These are phyloP conservation scores for Salix dunnii DNA, from an alignment of 345 rosid genomes.

Conservation along the genomic window DNA sequence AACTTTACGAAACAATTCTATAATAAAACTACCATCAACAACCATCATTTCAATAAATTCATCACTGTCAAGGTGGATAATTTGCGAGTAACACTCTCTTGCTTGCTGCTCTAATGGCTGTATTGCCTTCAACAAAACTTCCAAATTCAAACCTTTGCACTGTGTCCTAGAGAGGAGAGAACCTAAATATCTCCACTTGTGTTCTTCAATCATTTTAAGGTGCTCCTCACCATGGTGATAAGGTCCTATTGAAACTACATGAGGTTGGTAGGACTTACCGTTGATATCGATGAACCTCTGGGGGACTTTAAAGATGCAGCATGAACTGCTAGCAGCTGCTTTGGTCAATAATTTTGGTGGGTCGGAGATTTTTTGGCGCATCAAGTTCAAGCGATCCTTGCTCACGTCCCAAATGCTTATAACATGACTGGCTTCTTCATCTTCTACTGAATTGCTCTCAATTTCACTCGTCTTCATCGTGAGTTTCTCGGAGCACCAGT, in stretches of 20 bases:
- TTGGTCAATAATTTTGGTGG: constrained; percentile 39
- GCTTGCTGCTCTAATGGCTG: constrained; percentile 42
- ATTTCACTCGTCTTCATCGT: neutral
- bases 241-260: constrained; percentile 71
- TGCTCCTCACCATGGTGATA: constrained; percentile 48
- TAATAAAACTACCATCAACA: constrained; percentile 58
- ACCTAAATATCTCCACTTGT: constrained; percentile 70
- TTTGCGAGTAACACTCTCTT: constrained; percentile 68
- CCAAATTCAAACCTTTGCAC: constrained; percentile 28
- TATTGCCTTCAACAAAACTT: constrained; percentile 40
- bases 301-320: constrained; percentile 50
- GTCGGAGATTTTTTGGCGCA: constrained; percentile 40
- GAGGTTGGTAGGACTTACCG: constrained; percentile 59
- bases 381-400: constrained; percentile 28
- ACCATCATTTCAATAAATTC: constrained; percentile 72
- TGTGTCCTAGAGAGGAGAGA: constrained; percentile 37
- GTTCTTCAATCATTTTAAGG: constrained; percentile 69
- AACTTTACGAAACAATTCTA: constrained; percentile 63
- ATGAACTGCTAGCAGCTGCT: constrained; percentile 37
- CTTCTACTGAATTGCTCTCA: constrained; percentile 10
- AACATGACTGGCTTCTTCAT: constrained; percentile 4
- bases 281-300: constrained; percentile 46
- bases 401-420: constrained; percentile 28
- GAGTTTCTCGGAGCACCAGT: neutral
- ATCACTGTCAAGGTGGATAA: constrained; percentile 29